phyloP scores from a whole-genome alignment of 1,139 yeast species.

The Sugiyamaella castrensis region DNA sequence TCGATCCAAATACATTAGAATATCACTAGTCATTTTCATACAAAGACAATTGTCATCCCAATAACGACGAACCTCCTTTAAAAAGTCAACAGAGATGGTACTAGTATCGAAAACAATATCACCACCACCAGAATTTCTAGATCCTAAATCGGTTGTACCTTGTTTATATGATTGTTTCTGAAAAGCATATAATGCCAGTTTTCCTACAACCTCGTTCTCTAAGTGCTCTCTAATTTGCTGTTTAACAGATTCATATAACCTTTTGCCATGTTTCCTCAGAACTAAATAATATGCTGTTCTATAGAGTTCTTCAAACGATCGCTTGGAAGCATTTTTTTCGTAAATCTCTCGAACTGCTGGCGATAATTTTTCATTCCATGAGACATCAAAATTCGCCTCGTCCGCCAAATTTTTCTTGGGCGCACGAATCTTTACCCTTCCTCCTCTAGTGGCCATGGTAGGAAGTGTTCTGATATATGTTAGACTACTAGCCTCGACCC shows the following conservation, averaged over 20 bases:
- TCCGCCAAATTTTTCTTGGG: constrained; percentile 23
- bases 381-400: constrained; percentile 57
- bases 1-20: constrained; percentile 79
- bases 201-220: constrained; percentile 31
- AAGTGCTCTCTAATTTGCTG: constrained; percentile 53
- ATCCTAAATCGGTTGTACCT: background rate
- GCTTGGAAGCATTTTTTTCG: constrained; percentile 64
- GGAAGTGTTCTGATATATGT: too few species aligned
- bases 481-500: too few species aligned
- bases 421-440: constrained; percentile 25
- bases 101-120: background rate
- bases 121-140: constrained; percentile 1
- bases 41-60: constrained; percentile 79
- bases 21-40: constrained; percentile 80
- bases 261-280: constrained; percentile 66
- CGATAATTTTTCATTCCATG: constrained; percentile 64
- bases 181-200: constrained; percentile 20
- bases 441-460: constrained; percentile 19
- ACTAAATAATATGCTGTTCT: constrained; percentile 79
- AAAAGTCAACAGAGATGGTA: constrained; percentile 34
- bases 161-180: background rate
- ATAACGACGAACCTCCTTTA: constrained; percentile 48
- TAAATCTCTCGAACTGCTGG: constrained; percentile 77
- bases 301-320: constrained; percentile 83
- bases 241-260: constrained; percentile 63